Base-by-base conservation (phyloP, 306 rosid species). In the Leucaena leucocephala region DNA sequence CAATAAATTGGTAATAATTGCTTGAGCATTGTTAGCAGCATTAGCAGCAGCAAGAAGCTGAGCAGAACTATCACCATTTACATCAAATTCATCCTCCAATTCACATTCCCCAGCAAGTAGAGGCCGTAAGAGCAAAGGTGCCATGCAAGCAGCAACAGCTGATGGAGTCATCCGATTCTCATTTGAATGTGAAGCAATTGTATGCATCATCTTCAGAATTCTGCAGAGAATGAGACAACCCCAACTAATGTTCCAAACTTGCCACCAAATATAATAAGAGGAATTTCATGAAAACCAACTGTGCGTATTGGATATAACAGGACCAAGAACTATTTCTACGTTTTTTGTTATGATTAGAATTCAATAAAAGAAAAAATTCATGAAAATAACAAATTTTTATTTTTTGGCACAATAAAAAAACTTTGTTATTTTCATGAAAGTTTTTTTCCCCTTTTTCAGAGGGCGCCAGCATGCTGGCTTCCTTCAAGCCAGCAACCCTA, bases 131-230 rank as follows among this genome's bases (percentile, higher is more conserved):
- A 96, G 98, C 87, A 96, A 91, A 73, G 99, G 99, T 42, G 99
- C 98, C 99, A 96, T 96, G 91, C 99, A 96, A 80, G 99, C 98
- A 88, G 99, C 97, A 82, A 96, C 96, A 70, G 99, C 99, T 80
- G 99, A 93, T 72, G 94, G 86, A 82, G 88, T 91, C 99, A 96
- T 96, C 82, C 98, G 93, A 85, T 96, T 96, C 77, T 93, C 99
- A 14, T 84, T 84, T 78, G 93, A 86, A 82, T 96, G 96, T 65
- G 90, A 93, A 76, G 98, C 92, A 43, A 96, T 77, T 16, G 87
- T 80, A 83, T 93, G 94, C 99, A 96, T 91, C 99, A 96, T 96
- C 88, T 89, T 96, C 84, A 96, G 82, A 82, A 96, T 89, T 90
- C 99, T 96, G 90, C 74, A 61, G 63, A 81, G 43, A 83, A 27